Conservation (phyloP, 225 moss, liverwort and hornwort genomes). For the Pseudisothecium myosuroides region DNA sequence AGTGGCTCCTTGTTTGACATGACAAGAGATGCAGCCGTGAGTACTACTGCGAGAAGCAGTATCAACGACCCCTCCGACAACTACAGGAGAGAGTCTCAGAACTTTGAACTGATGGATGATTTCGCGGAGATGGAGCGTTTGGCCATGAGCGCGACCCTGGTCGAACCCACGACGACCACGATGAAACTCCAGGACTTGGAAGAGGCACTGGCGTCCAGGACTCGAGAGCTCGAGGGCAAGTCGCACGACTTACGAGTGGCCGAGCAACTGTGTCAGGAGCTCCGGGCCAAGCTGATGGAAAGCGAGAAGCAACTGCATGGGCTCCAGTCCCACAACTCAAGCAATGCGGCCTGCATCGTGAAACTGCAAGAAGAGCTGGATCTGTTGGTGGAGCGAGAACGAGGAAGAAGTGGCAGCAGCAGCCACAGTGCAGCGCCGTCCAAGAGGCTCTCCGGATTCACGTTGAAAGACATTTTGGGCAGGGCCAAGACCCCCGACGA, state of each 20-base stretch:
- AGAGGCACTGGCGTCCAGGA: constrained; percentile 10
- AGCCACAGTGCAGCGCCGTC: constrained; percentile 1
- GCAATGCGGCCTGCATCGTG: constrained; percentile 19
- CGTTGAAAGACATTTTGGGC: constrained; percentile 33
- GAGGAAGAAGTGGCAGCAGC: constrained; percentile 5
- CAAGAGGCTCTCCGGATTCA: constrained; percentile 26
- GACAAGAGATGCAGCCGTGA: background rate
- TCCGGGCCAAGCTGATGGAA: constrained; percentile 19
- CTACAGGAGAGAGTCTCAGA: constrained; percentile 30
- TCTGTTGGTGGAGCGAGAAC: constrained; percentile 23
- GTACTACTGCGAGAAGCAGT: background rate
- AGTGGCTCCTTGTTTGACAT: constrained; percentile 2
- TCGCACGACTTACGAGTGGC: constrained; percentile 20
- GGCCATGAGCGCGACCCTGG: constrained; percentile 16
- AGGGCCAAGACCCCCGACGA: constrained; percentile 1
- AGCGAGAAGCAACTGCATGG: constrained; percentile 18
- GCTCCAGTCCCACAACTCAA: constrained; percentile 18
- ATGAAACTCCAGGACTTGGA: constrained; percentile 16
- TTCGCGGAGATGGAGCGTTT: constrained; percentile 55
- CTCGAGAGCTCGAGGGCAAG: constrained; percentile 17
- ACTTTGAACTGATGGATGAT: constrained; percentile 55
- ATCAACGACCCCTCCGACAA: constrained; percentile 2
- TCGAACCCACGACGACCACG: background rate
- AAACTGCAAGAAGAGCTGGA: constrained; percentile 52
- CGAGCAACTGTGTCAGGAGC: constrained; percentile 19